Conservation (phyloP, 2,329 filamentous ascomycete species). For the Alternaria triticimaculans region DNA sequence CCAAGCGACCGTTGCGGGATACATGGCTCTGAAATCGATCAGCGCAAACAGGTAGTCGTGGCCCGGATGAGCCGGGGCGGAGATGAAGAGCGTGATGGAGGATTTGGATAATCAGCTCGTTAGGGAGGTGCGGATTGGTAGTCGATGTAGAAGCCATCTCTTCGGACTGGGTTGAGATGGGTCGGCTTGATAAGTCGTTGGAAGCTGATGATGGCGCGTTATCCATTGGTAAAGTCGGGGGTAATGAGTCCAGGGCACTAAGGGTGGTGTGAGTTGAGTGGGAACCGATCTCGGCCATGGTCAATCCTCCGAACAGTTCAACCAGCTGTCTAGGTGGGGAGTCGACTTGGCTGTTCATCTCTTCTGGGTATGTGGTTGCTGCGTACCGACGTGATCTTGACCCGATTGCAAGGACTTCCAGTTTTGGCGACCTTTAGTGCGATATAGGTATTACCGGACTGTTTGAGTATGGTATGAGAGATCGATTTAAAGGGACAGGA, state of each 20-base stretch:
- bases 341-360: neutral
- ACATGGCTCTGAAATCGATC: neutral
- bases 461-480: neutral
- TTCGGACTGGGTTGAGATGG: neutral
- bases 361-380: neutral
- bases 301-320: neutral
- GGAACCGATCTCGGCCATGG: neutral
- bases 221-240: neutral
- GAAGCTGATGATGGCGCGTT: neutral
- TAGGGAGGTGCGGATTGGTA: neutral
- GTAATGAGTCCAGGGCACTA: neutral
- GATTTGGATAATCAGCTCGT: neutral
- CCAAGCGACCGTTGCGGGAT: neutral
- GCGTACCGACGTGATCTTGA: neutral
- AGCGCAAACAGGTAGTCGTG: neutral
- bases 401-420: neutral
- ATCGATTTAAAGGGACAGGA: accelerated
- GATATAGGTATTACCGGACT: neutral
- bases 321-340: neutral
- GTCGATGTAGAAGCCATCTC: neutral
- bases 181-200: neutral
- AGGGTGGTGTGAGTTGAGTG: neutral
- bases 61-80: neutral
- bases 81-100: neutral
- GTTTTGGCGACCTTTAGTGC: neutral